Percentiles rank a stretch among this genome's conserved stretches.
Conservation (phyloP, 2,329 filamentous ascomycete species). For the Penicillium olsonii region DNA sequence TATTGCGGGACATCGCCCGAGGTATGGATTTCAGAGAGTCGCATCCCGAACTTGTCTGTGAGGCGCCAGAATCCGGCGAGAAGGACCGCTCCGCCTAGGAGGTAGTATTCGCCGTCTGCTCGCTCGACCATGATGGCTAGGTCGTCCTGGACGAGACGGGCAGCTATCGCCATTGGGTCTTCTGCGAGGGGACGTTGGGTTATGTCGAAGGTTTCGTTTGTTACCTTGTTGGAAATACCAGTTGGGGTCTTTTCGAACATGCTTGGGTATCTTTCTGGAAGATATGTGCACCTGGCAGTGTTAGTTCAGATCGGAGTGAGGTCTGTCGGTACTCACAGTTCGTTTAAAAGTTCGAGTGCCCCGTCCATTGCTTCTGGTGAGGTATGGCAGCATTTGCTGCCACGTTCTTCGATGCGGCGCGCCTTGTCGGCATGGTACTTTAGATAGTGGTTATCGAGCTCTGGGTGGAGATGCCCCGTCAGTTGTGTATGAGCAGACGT, state of each 20-base stretch:
- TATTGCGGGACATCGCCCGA: conserved; percentile 74
- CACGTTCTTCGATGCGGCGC: conserved; percentile 66
- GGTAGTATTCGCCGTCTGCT: conserved; percentile 75
- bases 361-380: conserved; percentile 70
- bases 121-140: conserved; percentile 80
- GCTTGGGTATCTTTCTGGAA: conserved; percentile 72
- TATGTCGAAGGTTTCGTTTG: conserved; percentile 72
- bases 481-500: background rate
- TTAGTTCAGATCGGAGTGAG: conserved; percentile 1
- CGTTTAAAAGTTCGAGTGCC: conserved; percentile 74
- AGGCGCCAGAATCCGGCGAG: conserved; percentile 83
- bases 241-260: conserved; percentile 65
- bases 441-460: conserved; percentile 77
- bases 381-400: conserved; percentile 67
- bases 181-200: conserved; percentile 64
- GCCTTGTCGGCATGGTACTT: conserved; percentile 73
- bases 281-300: conserved; percentile 55
- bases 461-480: conserved; percentile 36
- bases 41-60: conserved; percentile 78
- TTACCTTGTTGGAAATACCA: conserved; percentile 71
- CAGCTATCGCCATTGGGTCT: conserved; percentile 76
- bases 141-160: conserved; percentile 77
- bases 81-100: conserved; percentile 74
- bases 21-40: conserved; percentile 75
- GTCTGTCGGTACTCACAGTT: conserved; percentile 51